Conservation (phyloP, 805 yeast genomes). For the Kodamaea lidongshanica region DNA sequence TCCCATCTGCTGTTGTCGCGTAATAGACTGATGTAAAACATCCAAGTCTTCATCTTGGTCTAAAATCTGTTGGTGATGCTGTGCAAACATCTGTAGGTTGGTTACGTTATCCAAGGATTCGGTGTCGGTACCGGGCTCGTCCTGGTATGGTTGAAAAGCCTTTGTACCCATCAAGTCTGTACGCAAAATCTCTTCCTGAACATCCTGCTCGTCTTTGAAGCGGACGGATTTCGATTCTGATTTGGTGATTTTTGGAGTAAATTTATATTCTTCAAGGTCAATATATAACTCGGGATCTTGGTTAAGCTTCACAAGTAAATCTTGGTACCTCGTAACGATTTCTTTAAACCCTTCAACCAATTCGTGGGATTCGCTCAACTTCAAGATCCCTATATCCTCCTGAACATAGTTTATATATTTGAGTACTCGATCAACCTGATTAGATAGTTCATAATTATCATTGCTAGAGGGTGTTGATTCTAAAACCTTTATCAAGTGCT, state of each 20-base stretch:
- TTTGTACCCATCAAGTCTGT: constrained; percentile 32
- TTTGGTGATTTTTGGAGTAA: constrained; percentile 7
- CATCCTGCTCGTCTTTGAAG: constrained; percentile 28
- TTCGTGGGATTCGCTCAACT: constrained; percentile 2
- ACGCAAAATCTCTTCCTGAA: constrained; percentile 18
- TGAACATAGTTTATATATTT: constrained; percentile 25
- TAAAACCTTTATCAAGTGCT: constrained; percentile 22
- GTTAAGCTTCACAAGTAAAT: constrained; percentile 12
- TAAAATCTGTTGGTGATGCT: constrained; percentile 35
- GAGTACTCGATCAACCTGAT: constrained; percentile 20
- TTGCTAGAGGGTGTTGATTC: constrained; percentile 33
- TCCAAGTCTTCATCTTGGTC: constrained; percentile 35
- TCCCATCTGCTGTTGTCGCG: constrained; percentile 37
- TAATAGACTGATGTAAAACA: constrained; percentile 27
- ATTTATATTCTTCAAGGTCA: constrained; percentile 27
- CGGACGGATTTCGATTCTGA: constrained; percentile 28
- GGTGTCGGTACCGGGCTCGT: constrained; percentile 14
- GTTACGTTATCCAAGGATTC: constrained; percentile 23
- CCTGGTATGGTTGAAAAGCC: constrained; percentile 31
- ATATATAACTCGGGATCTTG: constrained; percentile 22
- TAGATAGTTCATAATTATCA: constrained; percentile 33
- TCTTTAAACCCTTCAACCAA: constrained; percentile 8
- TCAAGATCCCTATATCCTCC: constrained; percentile 18
- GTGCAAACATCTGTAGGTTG: constrained; percentile 37
- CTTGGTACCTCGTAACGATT: constrained; percentile 15